These are phyloP conservation scores for Penstemon barbatus DNA, from an alignment of 257 asterid genomes.

Conservation along the genomic window DNA sequence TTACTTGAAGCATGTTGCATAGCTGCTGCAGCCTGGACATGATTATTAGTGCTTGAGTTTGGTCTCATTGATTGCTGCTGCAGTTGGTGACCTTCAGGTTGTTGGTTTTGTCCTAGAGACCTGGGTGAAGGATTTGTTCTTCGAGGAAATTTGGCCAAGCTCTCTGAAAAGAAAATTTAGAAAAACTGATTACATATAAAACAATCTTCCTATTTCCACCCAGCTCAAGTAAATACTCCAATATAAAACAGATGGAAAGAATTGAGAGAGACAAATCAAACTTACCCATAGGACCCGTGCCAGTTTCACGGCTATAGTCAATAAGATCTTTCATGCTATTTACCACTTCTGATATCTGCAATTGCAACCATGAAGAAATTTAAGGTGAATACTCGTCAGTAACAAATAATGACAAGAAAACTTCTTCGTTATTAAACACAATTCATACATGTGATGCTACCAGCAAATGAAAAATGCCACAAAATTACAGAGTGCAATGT, in stretches of 20 bases:
- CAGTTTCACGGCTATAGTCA: conserved; percentile 87
- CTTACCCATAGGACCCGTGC: conserved; percentile 98
- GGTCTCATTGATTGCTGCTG: conserved; percentile 58
- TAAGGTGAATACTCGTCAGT: conserved; percentile 11
- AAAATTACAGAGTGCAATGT: too few species aligned
- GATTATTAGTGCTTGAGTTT: conserved; percentile 52
- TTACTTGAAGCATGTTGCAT: conserved; percentile 53
- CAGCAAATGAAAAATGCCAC: not conserved
- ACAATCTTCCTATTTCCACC: too few species aligned
- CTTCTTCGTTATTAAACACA: not conserved
- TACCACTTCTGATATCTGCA: conserved; percentile 99
- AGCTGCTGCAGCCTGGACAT: conserved; percentile 44
- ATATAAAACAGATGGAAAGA: conserved; percentile 2
- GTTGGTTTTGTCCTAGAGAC: conserved; percentile 64
- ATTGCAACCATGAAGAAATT: conserved; percentile 10
- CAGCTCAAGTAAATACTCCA: too few species aligned
- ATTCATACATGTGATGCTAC: not conserved
- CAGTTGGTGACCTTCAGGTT: conserved; percentile 55
- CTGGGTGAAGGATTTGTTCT: conserved; percentile 55
- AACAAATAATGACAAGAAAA: not conserved
- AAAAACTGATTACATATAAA: not conserved
- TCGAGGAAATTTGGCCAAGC: conserved; percentile 90
- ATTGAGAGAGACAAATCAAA: conserved; percentile 15
- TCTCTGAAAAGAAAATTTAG: conserved; percentile 54
- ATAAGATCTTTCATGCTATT: conserved; percentile 99